Evolutionary conservation across 768 basidiomycete species (phyloP).

Genomic region (Collybia sp.): DNA sequence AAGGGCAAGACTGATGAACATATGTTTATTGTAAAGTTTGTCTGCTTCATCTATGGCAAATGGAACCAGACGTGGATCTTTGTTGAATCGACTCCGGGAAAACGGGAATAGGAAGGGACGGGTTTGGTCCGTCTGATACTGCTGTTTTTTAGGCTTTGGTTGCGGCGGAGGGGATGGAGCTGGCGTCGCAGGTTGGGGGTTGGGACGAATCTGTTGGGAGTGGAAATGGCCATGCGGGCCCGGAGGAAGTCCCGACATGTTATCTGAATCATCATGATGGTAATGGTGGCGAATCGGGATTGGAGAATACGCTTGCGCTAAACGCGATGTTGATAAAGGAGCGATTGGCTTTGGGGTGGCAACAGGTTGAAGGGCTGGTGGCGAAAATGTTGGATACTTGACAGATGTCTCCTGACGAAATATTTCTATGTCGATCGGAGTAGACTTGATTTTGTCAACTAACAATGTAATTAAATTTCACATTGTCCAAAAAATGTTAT

Average conservation of each 20-base stretch:
- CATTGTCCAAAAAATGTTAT: neutral
- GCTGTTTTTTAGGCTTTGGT: conserved; percentile 95
- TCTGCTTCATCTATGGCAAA: conserved; percentile 97
- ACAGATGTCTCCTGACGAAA: conserved; percentile 89
- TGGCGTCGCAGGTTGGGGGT: conserved; percentile 78
- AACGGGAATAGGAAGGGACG: conserved; percentile 96
- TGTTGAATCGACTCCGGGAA: conserved; percentile 56
- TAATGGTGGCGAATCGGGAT: conserved; percentile 94
- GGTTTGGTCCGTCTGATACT: conserved; percentile 95
- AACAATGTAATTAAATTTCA: conserved; percentile 8
- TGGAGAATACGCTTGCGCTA: conserved; percentile 89
- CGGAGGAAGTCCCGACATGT: conserved; percentile 34
- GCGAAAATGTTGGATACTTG: conserved; percentile 93
- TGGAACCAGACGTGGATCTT: conserved; percentile 73
- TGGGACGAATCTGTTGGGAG: conserved; percentile 29
- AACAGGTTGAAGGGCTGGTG: conserved; percentile 37
- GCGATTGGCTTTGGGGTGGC: conserved; percentile 27
- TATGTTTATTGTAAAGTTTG: conserved; percentile 81
- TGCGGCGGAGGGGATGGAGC: conserved; percentile 82
- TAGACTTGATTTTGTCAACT: conserved; percentile 78
- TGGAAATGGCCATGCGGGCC: conserved; percentile 30
- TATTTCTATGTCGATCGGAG: conserved; percentile 83
- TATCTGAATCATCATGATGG: conserved; percentile 74
- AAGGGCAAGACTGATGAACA: conserved; percentile 84
- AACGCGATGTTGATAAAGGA: conserved; percentile 47